A percentile compares a stretch with the other conserved stretches of the same genome.
These are phyloP conservation scores for Furcasterigmium sp. DNA, from an alignment of 2,329 filamentous ascomycete genomes.

Conservation along the genomic window DNA sequence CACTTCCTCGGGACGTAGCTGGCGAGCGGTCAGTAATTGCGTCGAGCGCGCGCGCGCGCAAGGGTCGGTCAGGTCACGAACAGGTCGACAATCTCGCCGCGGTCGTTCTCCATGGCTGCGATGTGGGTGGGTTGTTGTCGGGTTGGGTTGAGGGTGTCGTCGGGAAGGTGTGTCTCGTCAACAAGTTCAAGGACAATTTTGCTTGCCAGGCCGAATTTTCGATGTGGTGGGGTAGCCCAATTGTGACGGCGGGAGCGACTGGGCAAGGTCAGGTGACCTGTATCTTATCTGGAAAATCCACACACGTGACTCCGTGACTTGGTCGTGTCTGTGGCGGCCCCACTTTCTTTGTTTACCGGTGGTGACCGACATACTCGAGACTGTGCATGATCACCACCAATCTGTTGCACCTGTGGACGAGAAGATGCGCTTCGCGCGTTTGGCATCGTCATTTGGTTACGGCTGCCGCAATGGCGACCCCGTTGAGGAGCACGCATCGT, in stretches of 20 bases:
- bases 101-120: conserved; percentile 98
- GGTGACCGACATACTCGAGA: background rate
- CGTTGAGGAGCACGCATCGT: conserved; percentile 21
- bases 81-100: conserved; percentile 99
- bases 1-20: conserved; percentile 99
- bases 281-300: background rate
- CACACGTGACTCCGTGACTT: conserved; percentile 1
- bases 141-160: conserved; percentile 18
- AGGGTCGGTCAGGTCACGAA: conserved; percentile 28
- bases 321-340: background rate
- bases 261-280: conserved; percentile 3
- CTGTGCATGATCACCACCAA: conserved; percentile 10
- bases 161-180: conserved; percentile 7
- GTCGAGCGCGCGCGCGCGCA: conserved; percentile 2
- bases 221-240: conserved; percentile 1
- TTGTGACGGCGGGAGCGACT: too few relatives aligned
- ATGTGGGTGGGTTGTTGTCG: conserved; percentile 25
- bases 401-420: conserved; percentile 20
- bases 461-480: conserved; percentile 24
- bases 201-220: conserved; percentile 7
- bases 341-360: background rate
- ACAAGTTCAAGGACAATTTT: conserved; percentile 3
- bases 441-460: conserved; percentile 24
- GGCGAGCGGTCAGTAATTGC: conserved; percentile 22
- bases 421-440: conserved; percentile 44